These are phyloP conservation scores for Cutaneotrichosporon mucoides DNA, from an alignment of 1,284 basidiomycete genomes.

Conservation along the genomic window DNA sequence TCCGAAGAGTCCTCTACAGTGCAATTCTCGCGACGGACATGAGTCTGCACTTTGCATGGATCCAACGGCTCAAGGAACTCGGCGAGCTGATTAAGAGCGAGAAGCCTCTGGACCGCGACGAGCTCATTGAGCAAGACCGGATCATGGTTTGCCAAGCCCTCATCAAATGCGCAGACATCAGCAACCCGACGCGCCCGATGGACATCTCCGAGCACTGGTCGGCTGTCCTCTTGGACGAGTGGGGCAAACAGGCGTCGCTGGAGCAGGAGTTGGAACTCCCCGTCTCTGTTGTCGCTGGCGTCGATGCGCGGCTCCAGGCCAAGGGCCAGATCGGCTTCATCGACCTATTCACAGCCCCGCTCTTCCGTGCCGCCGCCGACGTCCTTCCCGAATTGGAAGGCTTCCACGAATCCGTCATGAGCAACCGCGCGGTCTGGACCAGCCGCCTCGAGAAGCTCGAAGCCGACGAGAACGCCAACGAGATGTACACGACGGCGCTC, in stretches of 20 bases:
- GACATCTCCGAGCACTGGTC: conserved; percentile 87
- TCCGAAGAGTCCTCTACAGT: conserved; percentile 68
- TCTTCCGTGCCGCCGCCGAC: conserved; percentile 68
- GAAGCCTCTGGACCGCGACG: not conserved
- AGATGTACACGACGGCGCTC: conserved; percentile 11
- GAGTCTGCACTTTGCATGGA: conserved; percentile 80
- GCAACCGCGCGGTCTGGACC: conserved; percentile 66
- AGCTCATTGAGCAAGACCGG: conserved; percentile 52
- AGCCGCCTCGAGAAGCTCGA: conserved; percentile 53
- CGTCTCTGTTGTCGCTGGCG: conserved; percentile 60
- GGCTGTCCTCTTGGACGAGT: conserved; percentile 76
- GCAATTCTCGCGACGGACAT: conserved; percentile 90
- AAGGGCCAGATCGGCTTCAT: conserved; percentile 88
- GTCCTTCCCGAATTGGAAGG: conserved; percentile 67
- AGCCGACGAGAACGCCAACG: conserved; percentile 10
- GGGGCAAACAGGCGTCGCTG: conserved; percentile 77
- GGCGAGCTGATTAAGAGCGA: conserved; percentile 17
- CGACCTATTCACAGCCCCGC: conserved; percentile 70
- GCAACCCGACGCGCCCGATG: conserved; percentile 90
- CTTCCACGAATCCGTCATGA: conserved; percentile 61
- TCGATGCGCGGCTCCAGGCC: conserved; percentile 66
- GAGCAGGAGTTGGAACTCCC: conserved; percentile 73
- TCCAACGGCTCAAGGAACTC: conserved; percentile 59
- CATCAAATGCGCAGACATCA: conserved; percentile 94
- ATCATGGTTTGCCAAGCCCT: conserved; percentile 80